These are phyloP conservation scores for Cyberlindnera subsufficiens DNA, from an alignment of 805 yeast species.

Conservation along the genomic window DNA sequence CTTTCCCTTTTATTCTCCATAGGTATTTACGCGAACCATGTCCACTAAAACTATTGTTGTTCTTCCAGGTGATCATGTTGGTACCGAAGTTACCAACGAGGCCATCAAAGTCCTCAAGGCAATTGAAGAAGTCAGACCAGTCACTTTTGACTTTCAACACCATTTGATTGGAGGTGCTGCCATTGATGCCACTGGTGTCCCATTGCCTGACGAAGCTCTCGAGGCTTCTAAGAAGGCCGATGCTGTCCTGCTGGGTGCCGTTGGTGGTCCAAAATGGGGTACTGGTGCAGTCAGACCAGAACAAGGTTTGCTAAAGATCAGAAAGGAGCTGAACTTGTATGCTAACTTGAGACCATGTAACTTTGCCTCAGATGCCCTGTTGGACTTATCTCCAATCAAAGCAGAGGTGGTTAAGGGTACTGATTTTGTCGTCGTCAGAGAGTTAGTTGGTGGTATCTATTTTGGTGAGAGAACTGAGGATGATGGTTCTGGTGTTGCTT, in stretches of 20 bases:
- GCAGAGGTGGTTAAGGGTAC: slow-evolving; percentile 84
- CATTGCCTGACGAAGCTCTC: slow-evolving; percentile 80
- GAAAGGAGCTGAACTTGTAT: slow-evolving; percentile 89
- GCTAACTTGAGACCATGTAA: slow-evolving; percentile 97
- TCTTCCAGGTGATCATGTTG: slow-evolving; percentile 96
- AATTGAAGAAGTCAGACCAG: slow-evolving; percentile 53
- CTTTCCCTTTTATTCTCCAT: too few species aligned
- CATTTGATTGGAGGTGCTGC: slow-evolving; percentile 98
- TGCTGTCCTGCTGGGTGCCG: slow-evolving; percentile 96
- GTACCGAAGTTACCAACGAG: slow-evolving; percentile 82
- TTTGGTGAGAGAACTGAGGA: slow-evolving; percentile 96
- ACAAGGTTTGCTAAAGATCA: slow-evolving; percentile 88
- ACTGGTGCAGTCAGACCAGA: slow-evolving; percentile 95
- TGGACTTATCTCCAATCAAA: slow-evolving; percentile 85
- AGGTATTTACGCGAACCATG: slow-evolving; percentile 1
- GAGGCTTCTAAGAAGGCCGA: slow-evolving; percentile 81
- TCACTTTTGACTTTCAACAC: slow-evolving; percentile 69
- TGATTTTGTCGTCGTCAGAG: slow-evolving; percentile 89
- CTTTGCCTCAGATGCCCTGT: slow-evolving; percentile 78
- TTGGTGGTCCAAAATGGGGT: slow-evolving; percentile 99
- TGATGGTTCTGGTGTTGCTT: slow-evolving; percentile 77
- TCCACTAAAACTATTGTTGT: slow-evolving; percentile 66
- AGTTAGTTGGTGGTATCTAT: slow-evolving; percentile 96
- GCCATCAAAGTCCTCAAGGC: slow-evolving; percentile 89
- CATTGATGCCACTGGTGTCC: slow-evolving; percentile 92